Conservation (phyloP, 2,329 filamentous ascomycete species). For the Colletotrichum sp. region DNA sequence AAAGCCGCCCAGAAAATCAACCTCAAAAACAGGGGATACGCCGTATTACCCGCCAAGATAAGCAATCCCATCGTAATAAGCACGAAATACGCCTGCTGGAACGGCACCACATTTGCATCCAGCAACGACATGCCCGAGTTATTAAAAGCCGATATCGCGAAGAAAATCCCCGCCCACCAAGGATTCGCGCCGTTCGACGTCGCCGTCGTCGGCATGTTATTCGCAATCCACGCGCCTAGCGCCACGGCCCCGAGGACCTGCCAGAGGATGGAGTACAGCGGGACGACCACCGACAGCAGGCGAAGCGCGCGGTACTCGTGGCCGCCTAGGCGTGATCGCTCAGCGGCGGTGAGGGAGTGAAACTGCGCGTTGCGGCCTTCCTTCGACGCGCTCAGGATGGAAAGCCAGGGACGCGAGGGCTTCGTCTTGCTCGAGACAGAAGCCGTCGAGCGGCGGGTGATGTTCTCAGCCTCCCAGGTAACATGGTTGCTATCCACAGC, state of each 20-base stretch:
- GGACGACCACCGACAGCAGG: slow-evolving; percentile 64
- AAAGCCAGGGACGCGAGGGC: slow-evolving; percentile 28
- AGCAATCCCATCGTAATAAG: slow-evolving; percentile 60
- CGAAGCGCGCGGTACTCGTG: slow-evolving; percentile 69
- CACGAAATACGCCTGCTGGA: slow-evolving; percentile 57
- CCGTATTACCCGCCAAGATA: slow-evolving; percentile 70
- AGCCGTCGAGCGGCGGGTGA: background rate
- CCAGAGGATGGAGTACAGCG: slow-evolving; percentile 64
- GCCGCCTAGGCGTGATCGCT: slow-evolving; percentile 64
- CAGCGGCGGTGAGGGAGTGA: slow-evolving; percentile 54
- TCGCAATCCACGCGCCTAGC: slow-evolving; percentile 65
- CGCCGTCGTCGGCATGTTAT: slow-evolving; percentile 54
- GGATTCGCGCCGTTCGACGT: slow-evolving; percentile 64
- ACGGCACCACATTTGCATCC: slow-evolving; percentile 70
- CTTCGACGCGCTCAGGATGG: slow-evolving; percentile 40
- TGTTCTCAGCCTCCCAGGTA: background rate
- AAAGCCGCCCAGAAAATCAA: slow-evolving; percentile 61
- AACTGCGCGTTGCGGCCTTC: slow-evolving; percentile 61
- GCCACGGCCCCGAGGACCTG: slow-evolving; percentile 64
- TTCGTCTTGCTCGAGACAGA: slow-evolving; percentile 17
- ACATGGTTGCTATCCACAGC: background rate
- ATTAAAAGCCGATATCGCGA: slow-evolving; percentile 72
- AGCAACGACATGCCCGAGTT: slow-evolving; percentile 74
- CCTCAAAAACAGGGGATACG: slow-evolving; percentile 68
- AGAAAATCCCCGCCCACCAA: slow-evolving; percentile 74